Evolutionary conservation across 108 stramenopile genomes (phyloP).

Genomic region (Pseudonitzschia pungens): DNA sequence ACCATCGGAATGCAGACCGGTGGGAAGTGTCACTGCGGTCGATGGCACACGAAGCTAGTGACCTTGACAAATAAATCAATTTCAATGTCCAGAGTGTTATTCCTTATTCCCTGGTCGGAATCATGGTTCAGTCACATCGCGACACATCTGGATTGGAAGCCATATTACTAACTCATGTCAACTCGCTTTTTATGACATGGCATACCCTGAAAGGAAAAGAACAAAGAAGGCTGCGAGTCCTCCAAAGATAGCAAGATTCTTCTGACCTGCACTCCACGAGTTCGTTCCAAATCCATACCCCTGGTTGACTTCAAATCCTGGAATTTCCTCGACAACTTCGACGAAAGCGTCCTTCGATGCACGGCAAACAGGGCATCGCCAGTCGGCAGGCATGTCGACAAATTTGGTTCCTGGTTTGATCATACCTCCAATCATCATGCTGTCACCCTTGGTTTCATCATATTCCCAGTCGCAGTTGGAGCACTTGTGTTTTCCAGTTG

Average conservation of each 20-base stretch:
- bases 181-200: conserved; percentile 45
- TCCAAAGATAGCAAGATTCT: conserved; percentile 89
- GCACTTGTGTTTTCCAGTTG: conserved; percentile 83
- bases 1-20: no score
- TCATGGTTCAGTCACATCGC: neutral
- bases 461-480: conserved; percentile 89
- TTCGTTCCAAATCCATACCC: conserved; percentile 93
- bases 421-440: conserved; percentile 82
- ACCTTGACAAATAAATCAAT: neutral
- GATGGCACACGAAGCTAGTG: neutral
- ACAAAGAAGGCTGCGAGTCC: conserved; percentile 82
- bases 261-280: conserved; percentile 84
- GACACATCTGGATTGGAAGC: neutral
- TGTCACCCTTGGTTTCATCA: conserved; percentile 77
- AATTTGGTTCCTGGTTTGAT: conserved; percentile 83
- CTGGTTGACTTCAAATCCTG: conserved; percentile 94
- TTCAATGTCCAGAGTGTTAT: neutral
- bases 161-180: neutral
- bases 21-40: neutral
- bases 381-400: conserved; percentile 81
- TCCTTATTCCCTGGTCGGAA: neutral
- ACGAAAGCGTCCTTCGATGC: conserved; percentile 85
- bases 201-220: conserved; percentile 83
- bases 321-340: conserved; percentile 89
- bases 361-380: conserved; percentile 91